Percentiles rank a stretch among this genome's conserved stretches.
Conservation (phyloP, 1,284 basidiomycete species). For the Veloboletus limbatus region DNA sequence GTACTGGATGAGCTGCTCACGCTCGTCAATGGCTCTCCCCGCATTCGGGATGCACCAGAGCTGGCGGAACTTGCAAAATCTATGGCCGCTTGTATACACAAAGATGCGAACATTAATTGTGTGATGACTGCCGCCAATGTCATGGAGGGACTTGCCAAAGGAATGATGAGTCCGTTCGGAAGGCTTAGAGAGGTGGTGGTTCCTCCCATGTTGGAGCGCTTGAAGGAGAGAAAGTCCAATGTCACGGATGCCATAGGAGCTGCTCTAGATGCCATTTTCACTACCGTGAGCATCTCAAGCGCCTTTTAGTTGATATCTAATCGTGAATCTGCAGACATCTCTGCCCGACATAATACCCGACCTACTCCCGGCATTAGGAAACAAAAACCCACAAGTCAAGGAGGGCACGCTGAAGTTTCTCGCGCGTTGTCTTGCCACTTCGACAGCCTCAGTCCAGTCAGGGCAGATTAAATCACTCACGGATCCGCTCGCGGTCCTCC, state of each 20-base stretch:
- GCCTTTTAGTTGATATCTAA: slow-evolving; percentile 12
- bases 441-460: slow-evolving; percentile 64
- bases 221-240: slow-evolving; percentile 92
- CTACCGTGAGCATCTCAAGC: slow-evolving; percentile 56
- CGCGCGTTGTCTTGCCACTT: slow-evolving; percentile 74
- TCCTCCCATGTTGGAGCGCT: slow-evolving; percentile 79
- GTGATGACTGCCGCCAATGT: slow-evolving; percentile 88
- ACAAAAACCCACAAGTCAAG: slow-evolving; percentile 97
- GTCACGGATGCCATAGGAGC: slow-evolving; percentile 88
- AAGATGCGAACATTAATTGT: slow-evolving; percentile 95
- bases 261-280: slow-evolving; percentile 88
- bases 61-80: slow-evolving; percentile 73
- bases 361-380: slow-evolving; percentile 72
- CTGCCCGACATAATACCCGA: slow-evolving; percentile 86
- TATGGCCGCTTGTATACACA: slow-evolving; percentile 78
- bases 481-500: slow-evolving; percentile 72
- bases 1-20: slow-evolving; percentile 82
- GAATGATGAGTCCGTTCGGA: slow-evolving; percentile 73
- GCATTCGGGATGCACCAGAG: slow-evolving; percentile 77
- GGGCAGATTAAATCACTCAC: slow-evolving; percentile 84
- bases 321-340: slow-evolving; percentile 54
- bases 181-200: slow-evolving; percentile 76
- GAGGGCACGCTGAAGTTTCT: slow-evolving; percentile 92
- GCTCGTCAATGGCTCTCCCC: slow-evolving; percentile 69
- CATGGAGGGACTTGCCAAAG: slow-evolving; percentile 84